Conservation (phyloP, 116 monocot genomes). For the Zostera marina region DNA sequence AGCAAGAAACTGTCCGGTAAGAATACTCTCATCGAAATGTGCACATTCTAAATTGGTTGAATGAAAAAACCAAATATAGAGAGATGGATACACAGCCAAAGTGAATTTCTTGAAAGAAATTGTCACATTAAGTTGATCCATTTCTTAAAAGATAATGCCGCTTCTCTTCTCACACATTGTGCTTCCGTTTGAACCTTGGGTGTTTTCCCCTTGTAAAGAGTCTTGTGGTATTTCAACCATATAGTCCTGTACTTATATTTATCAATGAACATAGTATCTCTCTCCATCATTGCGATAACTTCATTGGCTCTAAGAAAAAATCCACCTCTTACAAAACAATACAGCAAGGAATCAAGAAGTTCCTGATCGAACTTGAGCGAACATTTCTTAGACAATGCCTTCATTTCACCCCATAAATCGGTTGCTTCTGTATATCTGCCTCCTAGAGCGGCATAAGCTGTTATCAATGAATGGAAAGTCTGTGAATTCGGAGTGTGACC, state of each 20-base stretch:
- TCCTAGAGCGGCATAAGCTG: conserved; percentile 74
- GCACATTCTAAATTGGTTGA: no score
- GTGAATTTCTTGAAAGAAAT: background rate
- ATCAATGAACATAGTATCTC: conserved; percentile 62
- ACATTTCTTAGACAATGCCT: conserved; percentile 26
- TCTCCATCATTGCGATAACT: conserved; percentile 78
- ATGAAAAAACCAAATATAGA: no score
- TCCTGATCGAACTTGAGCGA: conserved; percentile 79
- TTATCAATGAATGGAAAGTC: conserved; percentile 85
- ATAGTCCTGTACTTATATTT: conserved; percentile 81
- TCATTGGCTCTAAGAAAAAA: conserved; percentile 92
- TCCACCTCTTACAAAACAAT: conserved; percentile 92
- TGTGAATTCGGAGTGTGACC: conserved; percentile 77
- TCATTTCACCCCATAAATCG: conserved; percentile 99
- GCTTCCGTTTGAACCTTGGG: conserved; percentile 74
- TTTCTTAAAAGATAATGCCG: conserved; percentile 54
- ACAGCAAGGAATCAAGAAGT: conserved; percentile 73
- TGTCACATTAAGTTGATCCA: conserved; percentile 50
- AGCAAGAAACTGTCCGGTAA: no score
- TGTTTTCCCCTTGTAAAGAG: conserved; percentile 72
- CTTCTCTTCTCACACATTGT: conserved; percentile 48
- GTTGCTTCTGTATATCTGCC: conserved; percentile 82
- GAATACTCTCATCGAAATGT: no score
- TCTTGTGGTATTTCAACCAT: conserved; percentile 80
- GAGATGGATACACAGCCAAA: no score